These are phyloP conservation scores for Juncus inflexus DNA, from an alignment of 176 grass and related monocot genomes.

Conservation along the genomic window DNA sequence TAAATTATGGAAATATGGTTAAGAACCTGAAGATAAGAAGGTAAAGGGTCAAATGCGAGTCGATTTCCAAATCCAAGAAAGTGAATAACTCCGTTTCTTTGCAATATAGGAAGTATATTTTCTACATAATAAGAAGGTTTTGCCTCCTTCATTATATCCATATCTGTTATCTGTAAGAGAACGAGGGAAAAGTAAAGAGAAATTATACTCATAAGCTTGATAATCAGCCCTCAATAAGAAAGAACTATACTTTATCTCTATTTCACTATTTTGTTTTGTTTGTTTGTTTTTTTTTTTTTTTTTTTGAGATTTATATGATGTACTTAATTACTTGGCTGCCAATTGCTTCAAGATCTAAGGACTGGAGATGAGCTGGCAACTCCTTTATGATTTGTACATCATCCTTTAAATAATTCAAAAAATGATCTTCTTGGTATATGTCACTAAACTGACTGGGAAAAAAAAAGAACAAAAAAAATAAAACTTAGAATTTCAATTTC, in stretches of 20 bases:
- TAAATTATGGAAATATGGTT: background rate
- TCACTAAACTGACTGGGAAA: slow-evolving; percentile 82
- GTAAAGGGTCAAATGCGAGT: slow-evolving; percentile 81
- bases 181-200: slow-evolving; percentile 1
- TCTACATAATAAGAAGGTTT: slow-evolving; percentile 64
- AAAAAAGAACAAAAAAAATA: slow-evolving; percentile 19
- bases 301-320: slow-evolving; percentile 1
- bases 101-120: slow-evolving; percentile 55
- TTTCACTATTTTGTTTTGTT: too few relatives aligned
- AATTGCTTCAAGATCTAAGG: slow-evolving; percentile 63
- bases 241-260: background rate
- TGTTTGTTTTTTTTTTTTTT: too few relatives aligned
- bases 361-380: slow-evolving; percentile 57
- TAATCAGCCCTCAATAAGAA: slow-evolving; percentile 1
- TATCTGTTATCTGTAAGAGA: slow-evolving; percentile 62
- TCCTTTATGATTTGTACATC: slow-evolving; percentile 81
- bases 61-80: slow-evolving; percentile 97
- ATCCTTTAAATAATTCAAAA: slow-evolving; percentile 70
- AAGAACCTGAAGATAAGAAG: slow-evolving; percentile 67
- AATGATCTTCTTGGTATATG: slow-evolving; percentile 93
- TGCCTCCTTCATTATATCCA: slow-evolving; percentile 80
- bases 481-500: slow-evolving; percentile 10
- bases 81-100: slow-evolving; percentile 57
- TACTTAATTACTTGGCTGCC: slow-evolving; percentile 62
- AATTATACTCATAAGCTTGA: background rate